These are phyloP conservation scores for Hypoxylon sp. DNA, from an alignment of 2,329 filamentous ascomycete genomes.

Conservation along the genomic window DNA sequence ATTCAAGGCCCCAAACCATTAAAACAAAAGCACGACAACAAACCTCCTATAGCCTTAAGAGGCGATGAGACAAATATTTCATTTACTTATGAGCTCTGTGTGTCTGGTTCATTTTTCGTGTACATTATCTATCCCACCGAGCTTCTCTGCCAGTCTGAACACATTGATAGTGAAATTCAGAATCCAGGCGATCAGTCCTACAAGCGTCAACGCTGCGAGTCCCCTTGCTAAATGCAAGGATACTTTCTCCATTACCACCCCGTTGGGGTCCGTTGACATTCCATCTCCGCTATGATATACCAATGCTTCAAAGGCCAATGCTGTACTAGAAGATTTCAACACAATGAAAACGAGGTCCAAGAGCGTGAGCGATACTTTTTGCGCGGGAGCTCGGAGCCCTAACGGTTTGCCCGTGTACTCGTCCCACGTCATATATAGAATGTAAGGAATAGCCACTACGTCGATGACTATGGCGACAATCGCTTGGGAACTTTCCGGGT, in stretches of 20 bases:
- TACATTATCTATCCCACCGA: constrained; percentile 68
- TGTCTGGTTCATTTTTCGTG: constrained; percentile 51
- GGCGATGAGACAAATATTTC: neutral
- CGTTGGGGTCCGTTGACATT: constrained; percentile 53
- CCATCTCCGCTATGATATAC: constrained; percentile 66
- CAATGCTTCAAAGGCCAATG: constrained; percentile 88
- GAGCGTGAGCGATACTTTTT: constrained; percentile 91
- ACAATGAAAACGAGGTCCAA: constrained; percentile 97
- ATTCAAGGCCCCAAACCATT: too few relatives aligned
- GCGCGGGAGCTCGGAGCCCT: constrained; percentile 84
- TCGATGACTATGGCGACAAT: constrained; percentile 93
- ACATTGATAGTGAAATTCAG: constrained; percentile 90
- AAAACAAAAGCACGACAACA: neutral
- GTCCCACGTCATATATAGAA: constrained; percentile 94
- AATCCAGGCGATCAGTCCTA: constrained; percentile 90
- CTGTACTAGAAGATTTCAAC: constrained; percentile 94
- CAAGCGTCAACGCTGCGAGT: constrained; percentile 81
- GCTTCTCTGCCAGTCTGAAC: constrained; percentile 75
- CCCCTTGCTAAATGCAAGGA: constrained; percentile 73
- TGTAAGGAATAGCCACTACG: constrained; percentile 88
- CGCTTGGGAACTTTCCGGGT: constrained; percentile 78
- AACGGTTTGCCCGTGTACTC: constrained; percentile 96
- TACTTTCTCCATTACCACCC: constrained; percentile 66
- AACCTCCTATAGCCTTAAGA: neutral
- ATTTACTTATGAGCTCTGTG: constrained; percentile 29